Conservation (phyloP, 257 asterid genomes). For the Cruciata laevipes region DNA sequence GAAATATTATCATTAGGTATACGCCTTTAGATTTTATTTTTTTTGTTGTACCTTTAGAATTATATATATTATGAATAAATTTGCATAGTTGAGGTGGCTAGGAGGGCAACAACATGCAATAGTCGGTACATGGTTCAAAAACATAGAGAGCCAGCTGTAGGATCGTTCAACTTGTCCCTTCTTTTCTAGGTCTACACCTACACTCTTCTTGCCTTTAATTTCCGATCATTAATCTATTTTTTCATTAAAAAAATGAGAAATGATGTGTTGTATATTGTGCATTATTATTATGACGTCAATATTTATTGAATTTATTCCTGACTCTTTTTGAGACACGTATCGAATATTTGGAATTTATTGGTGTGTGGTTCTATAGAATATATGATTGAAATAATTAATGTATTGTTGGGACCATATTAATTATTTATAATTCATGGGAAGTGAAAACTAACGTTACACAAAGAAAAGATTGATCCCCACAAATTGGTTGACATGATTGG, state of each 20-base stretch:
- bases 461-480: not conserved
- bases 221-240: constrained; percentile 12
- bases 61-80: too few relatives aligned
- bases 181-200: constrained; percentile 20
- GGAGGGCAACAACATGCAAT: too few relatives aligned
- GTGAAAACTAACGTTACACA: not conserved
- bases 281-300: not conserved
- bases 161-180: constrained; percentile 24
- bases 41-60: too few relatives aligned
- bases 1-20: too few relatives aligned
- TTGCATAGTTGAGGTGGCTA: not conserved
- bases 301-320: not conserved
- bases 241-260: not conserved
- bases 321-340: not conserved
- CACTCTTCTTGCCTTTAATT: constrained; percentile 9
- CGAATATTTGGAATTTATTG: not conserved
- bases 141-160: constrained; percentile 24
- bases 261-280: not conserved
- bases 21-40: too few relatives aligned
- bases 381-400: not conserved
- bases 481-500: not conserved
- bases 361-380: not conserved
- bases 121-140: not conserved
- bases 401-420: not conserved
- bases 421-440: not conserved